Evolutionary conservation across 2,329 filamentous ascomycete species (phyloP).

Genomic region (Colletotrichum plurivorum): DNA sequence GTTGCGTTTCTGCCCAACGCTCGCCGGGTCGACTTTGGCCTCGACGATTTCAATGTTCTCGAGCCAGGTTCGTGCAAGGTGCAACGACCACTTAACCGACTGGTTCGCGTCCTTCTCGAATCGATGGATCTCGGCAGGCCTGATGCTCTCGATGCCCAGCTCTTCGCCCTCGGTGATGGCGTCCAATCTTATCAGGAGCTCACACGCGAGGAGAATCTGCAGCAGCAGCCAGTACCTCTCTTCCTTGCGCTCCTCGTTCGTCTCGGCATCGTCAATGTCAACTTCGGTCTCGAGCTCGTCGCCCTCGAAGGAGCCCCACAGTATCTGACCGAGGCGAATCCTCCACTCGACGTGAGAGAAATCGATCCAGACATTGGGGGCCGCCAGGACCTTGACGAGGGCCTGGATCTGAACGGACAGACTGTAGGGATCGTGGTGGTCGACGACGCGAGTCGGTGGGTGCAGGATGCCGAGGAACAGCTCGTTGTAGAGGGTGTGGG

Average conservation of each 20-base stretch:
- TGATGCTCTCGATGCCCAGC: conserved; percentile 64
- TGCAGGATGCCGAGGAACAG: conserved; percentile 73
- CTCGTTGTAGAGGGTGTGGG: conserved; percentile 69
- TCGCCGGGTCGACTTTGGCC: conserved; percentile 41
- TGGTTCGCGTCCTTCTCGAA: conserved; percentile 74
- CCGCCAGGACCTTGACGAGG: conserved; percentile 74
- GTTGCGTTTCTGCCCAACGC: conserved; percentile 44
- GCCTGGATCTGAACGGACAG: conserved; percentile 79
- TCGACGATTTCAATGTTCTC: conserved; percentile 74
- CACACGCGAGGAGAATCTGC: conserved; percentile 75
- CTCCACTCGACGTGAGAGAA: conserved; percentile 83
- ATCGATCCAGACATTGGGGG: conserved; percentile 80
- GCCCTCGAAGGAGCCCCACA: conserved; percentile 72
- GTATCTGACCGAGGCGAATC: conserved; percentile 78
- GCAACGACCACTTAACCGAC: conserved; percentile 77
- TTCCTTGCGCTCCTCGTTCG: conserved; percentile 66
- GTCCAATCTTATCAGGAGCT: conserved; percentile 76
- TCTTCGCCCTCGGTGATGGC: conserved; percentile 74
- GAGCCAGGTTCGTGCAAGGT: conserved; percentile 76
- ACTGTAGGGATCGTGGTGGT: conserved; percentile 71
- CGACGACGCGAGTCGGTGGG: conserved; percentile 69
- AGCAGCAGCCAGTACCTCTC: conserved; percentile 78
- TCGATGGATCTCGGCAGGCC: conserved; percentile 69
- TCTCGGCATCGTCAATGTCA: conserved; percentile 64
- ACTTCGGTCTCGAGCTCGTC: conserved; percentile 68